Percentiles rank a stretch among this genome's conserved stretches.
Evolutionary conservation across 768 basidiomycete species (phyloP).

Genomic region (Macrocybe gigantea): DNA sequence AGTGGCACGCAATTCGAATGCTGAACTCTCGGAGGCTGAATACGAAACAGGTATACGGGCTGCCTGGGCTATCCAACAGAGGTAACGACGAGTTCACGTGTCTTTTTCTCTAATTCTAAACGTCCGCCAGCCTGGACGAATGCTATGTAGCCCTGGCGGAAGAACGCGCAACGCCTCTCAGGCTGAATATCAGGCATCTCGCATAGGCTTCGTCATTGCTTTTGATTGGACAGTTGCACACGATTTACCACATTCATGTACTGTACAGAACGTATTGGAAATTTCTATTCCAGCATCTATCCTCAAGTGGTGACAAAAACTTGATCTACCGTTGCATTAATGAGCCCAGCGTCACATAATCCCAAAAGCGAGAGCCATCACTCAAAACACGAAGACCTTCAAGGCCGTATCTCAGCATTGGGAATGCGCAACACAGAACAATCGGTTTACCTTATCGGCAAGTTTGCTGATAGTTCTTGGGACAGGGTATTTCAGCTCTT

Average conservation of each 20-base stretch:
- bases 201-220: too few species aligned
- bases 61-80: conserved; percentile 52
- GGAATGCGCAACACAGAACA: neutral
- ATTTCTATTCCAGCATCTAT: too few species aligned
- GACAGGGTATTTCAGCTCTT: conserved; percentile 79
- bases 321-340: too few species aligned
- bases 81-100: conserved; percentile 34
- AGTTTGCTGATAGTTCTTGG: conserved; percentile 92
- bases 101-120: neutral
- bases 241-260: too few species aligned
- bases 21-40: conserved; percentile 63
- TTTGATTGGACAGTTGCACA: too few species aligned
- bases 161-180: too few species aligned
- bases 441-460: conserved; percentile 62
- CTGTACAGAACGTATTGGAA: too few species aligned
- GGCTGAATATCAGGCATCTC: too few species aligned
- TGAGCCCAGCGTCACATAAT: too few species aligned
- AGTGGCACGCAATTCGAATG: conserved; percentile 53
- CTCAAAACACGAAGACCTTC: conserved; percentile 43
- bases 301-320: too few species aligned
- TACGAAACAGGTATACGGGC: conserved; percentile 59
- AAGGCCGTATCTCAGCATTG: conserved; percentile 4
- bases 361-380: neutral
- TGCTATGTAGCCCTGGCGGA: too few species aligned
- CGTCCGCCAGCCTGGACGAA: neutral